These are phyloP conservation scores for Ambrosia hybrid DNA, from an alignment of 140 eudicot species.

Conservation along the genomic window DNA sequence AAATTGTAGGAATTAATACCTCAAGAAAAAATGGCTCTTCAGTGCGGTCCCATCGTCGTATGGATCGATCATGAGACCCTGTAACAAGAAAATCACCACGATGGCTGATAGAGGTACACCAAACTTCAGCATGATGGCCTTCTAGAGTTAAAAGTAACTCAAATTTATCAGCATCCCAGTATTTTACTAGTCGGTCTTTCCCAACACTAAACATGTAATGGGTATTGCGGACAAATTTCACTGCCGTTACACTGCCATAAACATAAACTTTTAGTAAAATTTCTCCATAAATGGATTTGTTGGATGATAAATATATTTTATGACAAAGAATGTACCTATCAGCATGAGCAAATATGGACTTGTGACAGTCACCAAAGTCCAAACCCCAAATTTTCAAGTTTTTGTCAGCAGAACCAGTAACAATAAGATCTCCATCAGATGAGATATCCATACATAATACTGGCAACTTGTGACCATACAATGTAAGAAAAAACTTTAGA, in stretches of 20 bases:
- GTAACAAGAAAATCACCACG: constrained; percentile 96
- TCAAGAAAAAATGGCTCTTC: constrained; percentile 92
- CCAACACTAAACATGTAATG: constrained; percentile 96
- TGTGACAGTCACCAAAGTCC: constrained; percentile 97
- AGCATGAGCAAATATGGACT: constrained; percentile 92
- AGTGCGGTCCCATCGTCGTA: constrained; percentile 97
- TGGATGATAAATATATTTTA: not conserved
- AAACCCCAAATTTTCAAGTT: constrained; percentile 44
- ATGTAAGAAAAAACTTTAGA: constrained; percentile 64
- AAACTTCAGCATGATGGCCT: constrained; percentile 94
- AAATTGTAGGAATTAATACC: constrained; percentile 36
- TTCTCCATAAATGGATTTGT: not conserved
- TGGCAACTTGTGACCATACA: constrained; percentile 94
- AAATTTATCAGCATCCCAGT: constrained; percentile 99
- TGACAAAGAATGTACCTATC: constrained; percentile 54
- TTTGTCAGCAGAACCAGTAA: constrained; percentile 89
- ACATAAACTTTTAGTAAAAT: not conserved
- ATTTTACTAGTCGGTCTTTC: constrained; percentile 86
- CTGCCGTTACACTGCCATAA: constrained; percentile 82
- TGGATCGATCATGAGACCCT: constrained; percentile 92
- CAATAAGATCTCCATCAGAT: constrained; percentile 90
- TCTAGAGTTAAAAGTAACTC: constrained; percentile 93
- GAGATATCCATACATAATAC: constrained; percentile 94
- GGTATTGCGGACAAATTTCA: constrained; percentile 75
- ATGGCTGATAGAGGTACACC: constrained; percentile 83